Percentiles rank a stretch among this genome's conserved stretches.
Conservation (phyloP, 345 rosid genomes). For the Moricandia arvensis region DNA sequence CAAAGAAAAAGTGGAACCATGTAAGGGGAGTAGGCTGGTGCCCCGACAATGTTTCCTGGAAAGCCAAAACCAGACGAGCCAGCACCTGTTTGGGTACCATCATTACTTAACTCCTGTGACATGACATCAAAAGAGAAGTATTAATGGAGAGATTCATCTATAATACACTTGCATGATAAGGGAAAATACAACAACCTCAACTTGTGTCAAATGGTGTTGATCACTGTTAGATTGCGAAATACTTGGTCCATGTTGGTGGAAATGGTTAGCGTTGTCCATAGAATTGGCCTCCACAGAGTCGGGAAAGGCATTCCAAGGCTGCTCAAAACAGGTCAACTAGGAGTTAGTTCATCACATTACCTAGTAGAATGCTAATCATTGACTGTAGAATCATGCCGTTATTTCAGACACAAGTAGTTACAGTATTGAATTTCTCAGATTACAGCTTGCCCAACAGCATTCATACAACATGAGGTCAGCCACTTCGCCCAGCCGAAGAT, state of each 20-base stretch:
- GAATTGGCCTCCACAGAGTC: slow-evolving; percentile 43
- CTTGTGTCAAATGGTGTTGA: slow-evolving; percentile 43
- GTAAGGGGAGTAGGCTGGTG: slow-evolving; percentile 41
- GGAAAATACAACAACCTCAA: slow-evolving; percentile 44
- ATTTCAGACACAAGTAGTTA: slow-evolving; percentile 11
- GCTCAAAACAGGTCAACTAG: slow-evolving; percentile 32
- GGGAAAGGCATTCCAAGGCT: slow-evolving; percentile 85
- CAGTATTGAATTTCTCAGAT: slow-evolving; percentile 15
- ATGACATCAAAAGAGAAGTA: slow-evolving; percentile 25
- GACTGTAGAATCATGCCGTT: slow-evolving; percentile 10
- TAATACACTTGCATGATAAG: slow-evolving; percentile 2
- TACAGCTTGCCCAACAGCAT: slow-evolving; percentile 1
- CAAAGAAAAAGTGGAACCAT: slow-evolving; percentile 45
- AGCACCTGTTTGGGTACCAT: slow-evolving; percentile 35
- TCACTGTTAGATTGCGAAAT: slow-evolving; percentile 39
- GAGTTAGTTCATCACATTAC: slow-evolving; percentile 7
- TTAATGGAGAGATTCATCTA: slow-evolving; percentile 15
- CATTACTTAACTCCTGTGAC: slow-evolving; percentile 42
- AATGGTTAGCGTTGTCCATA: slow-evolving; percentile 36
- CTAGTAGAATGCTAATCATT: slow-evolving; percentile 2
- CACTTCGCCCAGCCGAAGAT: slow-evolving; percentile 11
- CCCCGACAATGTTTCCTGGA: slow-evolving; percentile 34
- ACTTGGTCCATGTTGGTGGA: slow-evolving; percentile 38
- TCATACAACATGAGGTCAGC: slow-evolving; percentile 14
- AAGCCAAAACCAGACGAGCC: slow-evolving; percentile 37